Base-by-base conservation (phyloP, 208 protist species). In the Acanthamoeba culbertsoni region DNA sequence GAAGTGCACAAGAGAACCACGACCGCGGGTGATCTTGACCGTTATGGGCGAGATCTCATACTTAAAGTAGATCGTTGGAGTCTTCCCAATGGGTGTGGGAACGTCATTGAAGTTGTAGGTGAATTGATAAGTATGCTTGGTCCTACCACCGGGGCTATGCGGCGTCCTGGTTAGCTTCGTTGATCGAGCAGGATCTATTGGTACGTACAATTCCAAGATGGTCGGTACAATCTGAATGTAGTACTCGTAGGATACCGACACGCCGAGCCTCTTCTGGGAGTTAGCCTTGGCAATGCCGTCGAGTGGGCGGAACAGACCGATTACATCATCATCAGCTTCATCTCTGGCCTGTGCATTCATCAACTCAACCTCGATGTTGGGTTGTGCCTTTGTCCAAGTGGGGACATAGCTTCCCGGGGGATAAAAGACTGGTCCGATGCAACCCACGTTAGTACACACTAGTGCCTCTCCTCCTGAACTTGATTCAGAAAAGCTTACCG, bases 161-260 rank as follows among this genome's bases (percentile, higher is more conserved):
- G 51, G 51, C 51, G 51, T n/a, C 14, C 14, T 59, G 51, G 51
- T 59, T 59, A 59, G 14, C 51, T n/a, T 59, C 51, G 16, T 59
- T n/a, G 23, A 14, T 59, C 23, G 16, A 23, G 23, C 14, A 23
- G 14, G 51, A 59, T 23, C 23, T 23, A 59, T 23, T 59, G 51
- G 14, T 14, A 82, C 71, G 71, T 53, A 62, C 48, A 71, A 48
- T 37, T 90, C 82, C 2, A 90, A 26, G 37, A 68, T 65, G 48
- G 82, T 90, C 48, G 82, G 82, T 12, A 90, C 82, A 40, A 90
- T 90, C 53, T 90, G 82, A n/a, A 90, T 43, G 82, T 68, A 90
- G 42, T 90, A 90, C 82, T 90, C 82, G 57, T 90, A 90, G 48
- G 57, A 71, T 20, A 68, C 40, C 48, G 14, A 31, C 51, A 90